Evolutionary conservation across 352 stramenopile species (phyloP), one percentile per base, ranked within the genome.

Genomic region (Achlya hypogyna): DNA sequence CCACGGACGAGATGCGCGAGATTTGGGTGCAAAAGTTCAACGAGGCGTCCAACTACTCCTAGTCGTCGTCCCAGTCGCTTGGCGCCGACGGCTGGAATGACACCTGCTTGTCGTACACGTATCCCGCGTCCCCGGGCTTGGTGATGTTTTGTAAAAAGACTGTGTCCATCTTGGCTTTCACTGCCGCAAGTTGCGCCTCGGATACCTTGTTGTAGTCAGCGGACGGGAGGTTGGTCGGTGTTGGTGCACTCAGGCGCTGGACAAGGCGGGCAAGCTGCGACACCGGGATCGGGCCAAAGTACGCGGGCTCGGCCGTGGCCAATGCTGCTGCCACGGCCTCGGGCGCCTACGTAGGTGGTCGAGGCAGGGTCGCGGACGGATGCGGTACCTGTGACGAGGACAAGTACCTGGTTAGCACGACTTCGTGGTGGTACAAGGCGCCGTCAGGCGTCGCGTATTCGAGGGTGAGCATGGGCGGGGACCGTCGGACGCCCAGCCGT

Each of bases 141-240:
- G 87, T 42, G 27, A 86, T 72, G 66, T 88, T 84, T 47, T 86
- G 71, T 51, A 81, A 68, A 42, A 89, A 92, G 14, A 87, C 75
- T 0, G 76, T 59, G 65, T 90, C 81, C 84, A 90, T 90, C 45
- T 81, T 82, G 43, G 79, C 69, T 47, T 90, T 89, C 6, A 84
- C 81, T 35, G 85, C 76, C 66, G 75, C 77, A 8, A 91, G 70
- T 49, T 89, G 82, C n/a, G 73, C 74, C 58, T 88, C 82, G 6
- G 82, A 89, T 38, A 91, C 82, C 45, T 75, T 75, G 42, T 91
- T 91, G 75, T 91, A 91, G 69, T 91, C 82, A 0, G 82, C 82
- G 14, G 86, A 74, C 0, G 82, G 82, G 22, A 91, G 62, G 9
- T 53, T 43, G 14, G 58, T 43, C 47, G 63, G 51, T 16, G 69